Percentiles rank a stretch among this genome's conserved stretches.
Evolutionary conservation across 495 filamentous ascomycete species (phyloP).

Genomic region (Xanthoparmelia taractica): DNA sequence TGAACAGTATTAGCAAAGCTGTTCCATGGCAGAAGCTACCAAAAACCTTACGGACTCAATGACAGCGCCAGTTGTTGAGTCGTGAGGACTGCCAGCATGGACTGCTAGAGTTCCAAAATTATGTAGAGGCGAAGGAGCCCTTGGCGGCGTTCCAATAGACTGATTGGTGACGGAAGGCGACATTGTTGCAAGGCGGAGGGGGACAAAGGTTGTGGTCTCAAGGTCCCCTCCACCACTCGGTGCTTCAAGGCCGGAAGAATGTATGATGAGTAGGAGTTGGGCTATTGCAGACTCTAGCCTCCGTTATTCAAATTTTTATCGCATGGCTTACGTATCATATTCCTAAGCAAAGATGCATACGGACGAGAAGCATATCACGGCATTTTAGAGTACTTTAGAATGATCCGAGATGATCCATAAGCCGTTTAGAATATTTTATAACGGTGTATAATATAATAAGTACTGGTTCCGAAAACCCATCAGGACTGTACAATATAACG

Average conservation of each 20-base stretch:
- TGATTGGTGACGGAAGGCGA: conserved; percentile 29
- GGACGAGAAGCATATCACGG: neutral
- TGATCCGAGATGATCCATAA: too few species aligned
- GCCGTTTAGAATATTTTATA: too few species aligned
- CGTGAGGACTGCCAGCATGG: conserved; percentile 83
- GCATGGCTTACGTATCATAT: neutral
- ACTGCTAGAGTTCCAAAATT: conserved; percentile 89
- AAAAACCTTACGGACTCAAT: conserved; percentile 60
- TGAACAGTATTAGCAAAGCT: conserved; percentile 17
- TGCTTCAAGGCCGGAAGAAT: neutral
- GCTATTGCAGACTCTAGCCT: neutral
- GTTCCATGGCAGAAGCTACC: conserved; percentile 5
- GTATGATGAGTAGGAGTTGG: neutral
- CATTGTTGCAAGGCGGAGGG: conserved; percentile 28
- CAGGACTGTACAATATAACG: too few species aligned
- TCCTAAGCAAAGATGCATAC: neutral
- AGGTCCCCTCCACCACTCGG: too few species aligned
- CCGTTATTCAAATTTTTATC: neutral
- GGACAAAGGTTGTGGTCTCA: too few species aligned
- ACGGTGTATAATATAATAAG: too few species aligned
- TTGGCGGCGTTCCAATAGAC: conserved; percentile 50
- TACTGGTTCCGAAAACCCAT: too few species aligned
- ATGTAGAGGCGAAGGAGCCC: conserved; percentile 52
- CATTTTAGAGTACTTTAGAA: too few species aligned
- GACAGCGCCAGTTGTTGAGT: conserved; percentile 86